Evolutionary conservation across 1,139 yeast species (phyloP).

Genomic region (Geotrichum aggregatum): DNA sequence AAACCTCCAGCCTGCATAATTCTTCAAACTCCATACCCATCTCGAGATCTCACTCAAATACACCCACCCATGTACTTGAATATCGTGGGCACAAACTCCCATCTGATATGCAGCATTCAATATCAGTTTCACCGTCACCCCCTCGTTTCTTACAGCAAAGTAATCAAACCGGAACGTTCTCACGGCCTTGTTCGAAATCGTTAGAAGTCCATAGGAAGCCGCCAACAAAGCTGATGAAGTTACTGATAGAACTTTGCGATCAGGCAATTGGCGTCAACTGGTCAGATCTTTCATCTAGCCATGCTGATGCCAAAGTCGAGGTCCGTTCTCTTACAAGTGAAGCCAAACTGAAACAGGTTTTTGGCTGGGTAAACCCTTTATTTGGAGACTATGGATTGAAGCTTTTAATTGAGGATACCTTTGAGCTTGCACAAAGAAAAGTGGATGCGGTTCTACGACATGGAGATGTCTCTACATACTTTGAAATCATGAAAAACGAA

Average conservation of each 20-base stretch:
- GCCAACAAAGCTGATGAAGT: conserved; percentile 64
- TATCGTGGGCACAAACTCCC: conserved; percentile 64
- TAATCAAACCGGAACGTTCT: neutral
- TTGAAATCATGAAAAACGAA: conserved; percentile 76
- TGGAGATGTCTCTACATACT: conserved; percentile 70
- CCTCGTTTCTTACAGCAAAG: conserved; percentile 24
- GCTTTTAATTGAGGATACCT: conserved; percentile 64
- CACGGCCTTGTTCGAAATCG: neutral
- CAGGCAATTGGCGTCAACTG: conserved; percentile 72
- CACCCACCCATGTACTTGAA: conserved; percentile 36
- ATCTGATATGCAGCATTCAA: conserved; percentile 18
- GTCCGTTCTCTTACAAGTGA: conserved; percentile 63
- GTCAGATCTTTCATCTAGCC: conserved; percentile 31
- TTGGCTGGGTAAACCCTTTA: conserved; percentile 52
- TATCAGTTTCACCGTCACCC: conserved; percentile 23
- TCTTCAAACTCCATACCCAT: neutral
- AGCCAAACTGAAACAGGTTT: conserved; percentile 52
- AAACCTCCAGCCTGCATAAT: neutral
- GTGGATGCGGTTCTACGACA: conserved; percentile 68
- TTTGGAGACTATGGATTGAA: conserved; percentile 59
- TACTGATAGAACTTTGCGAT: conserved; percentile 65
- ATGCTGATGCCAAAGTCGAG: conserved; percentile 20
- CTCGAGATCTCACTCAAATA: neutral
- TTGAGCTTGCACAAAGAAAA: conserved; percentile 56
- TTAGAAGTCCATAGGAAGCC: neutral